These are phyloP conservation scores for Eucommia ulmoides DNA, from an alignment of 257 asterid species.

Conservation along the genomic window DNA sequence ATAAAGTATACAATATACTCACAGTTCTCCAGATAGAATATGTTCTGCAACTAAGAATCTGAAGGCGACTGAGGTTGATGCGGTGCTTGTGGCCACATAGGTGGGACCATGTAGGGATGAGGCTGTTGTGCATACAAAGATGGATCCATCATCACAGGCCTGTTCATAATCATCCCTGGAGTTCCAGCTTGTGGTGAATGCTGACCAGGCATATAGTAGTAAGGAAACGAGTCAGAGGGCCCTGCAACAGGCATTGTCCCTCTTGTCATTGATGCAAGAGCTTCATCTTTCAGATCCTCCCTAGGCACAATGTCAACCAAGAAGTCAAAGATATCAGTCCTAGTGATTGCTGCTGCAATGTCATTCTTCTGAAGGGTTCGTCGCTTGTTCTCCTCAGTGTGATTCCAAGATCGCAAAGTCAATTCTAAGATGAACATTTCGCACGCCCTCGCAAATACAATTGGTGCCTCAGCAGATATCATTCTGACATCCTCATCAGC, in stretches of 20 bases:
- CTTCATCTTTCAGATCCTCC: slow-evolving; percentile 15
- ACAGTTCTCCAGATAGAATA: neutral
- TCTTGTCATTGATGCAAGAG: slow-evolving; percentile 11
- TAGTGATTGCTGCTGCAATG: slow-evolving; percentile 16
- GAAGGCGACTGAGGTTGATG: slow-evolving; percentile 20
- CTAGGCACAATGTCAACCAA: slow-evolving; percentile 22
- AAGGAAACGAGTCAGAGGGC: slow-evolving; percentile 10
- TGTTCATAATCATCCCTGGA: slow-evolving; percentile 6
- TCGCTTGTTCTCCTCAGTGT: slow-evolving; percentile 20
- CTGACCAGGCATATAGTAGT: slow-evolving; percentile 13
- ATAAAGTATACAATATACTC: neutral
- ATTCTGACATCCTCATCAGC: slow-evolving; percentile 26
- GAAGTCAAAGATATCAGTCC: slow-evolving; percentile 20
- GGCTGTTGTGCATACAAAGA: slow-evolving; percentile 9
- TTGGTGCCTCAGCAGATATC: slow-evolving; percentile 27
- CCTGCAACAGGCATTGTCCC: slow-evolving; percentile 7
- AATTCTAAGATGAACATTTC: slow-evolving; percentile 26
- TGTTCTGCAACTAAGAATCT: slow-evolving; percentile 10
- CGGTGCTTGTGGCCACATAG: slow-evolving; percentile 11
- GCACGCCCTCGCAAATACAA: slow-evolving; percentile 22
- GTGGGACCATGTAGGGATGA: slow-evolving; percentile 15
- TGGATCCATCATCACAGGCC: slow-evolving; percentile 10
- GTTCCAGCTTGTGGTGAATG: slow-evolving; percentile 6
- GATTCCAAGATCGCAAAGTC: slow-evolving; percentile 20
- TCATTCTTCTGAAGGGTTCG: slow-evolving; percentile 21